These are phyloP conservation scores for Phylloporus arenicola DNA, from an alignment of 768 basidiomycete species.

Conservation along the genomic window DNA sequence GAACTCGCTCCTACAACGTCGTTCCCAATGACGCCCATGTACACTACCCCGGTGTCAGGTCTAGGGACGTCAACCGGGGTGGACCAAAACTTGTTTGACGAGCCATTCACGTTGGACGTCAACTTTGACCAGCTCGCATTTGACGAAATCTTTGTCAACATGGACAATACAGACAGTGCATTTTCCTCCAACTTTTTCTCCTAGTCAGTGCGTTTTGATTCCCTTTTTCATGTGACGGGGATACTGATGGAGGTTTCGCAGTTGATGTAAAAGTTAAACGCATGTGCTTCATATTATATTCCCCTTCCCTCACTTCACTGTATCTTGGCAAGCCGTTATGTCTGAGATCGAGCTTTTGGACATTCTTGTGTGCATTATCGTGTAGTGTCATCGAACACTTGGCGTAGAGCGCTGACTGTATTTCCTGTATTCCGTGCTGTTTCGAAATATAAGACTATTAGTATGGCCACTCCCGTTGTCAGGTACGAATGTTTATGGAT, in stretches of 20 bases:
- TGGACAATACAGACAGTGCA: slow-evolving; percentile 18
- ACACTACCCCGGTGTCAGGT: not conserved
- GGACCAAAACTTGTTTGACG: slow-evolving; percentile 25
- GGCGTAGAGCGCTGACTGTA: slow-evolving; percentile 10
- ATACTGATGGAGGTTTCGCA: slow-evolving; percentile 12
- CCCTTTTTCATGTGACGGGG: not conserved
- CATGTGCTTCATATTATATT: not conserved
- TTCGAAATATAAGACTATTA: not conserved
- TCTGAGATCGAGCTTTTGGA: not conserved
- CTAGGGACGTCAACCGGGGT: not conserved
- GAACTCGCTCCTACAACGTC: slow-evolving; percentile 1
- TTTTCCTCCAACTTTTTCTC: slow-evolving; percentile 26
- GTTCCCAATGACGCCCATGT: slow-evolving; percentile 1
- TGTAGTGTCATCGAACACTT: not conserved
- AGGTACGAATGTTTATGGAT: not conserved
- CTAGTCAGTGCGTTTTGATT: slow-evolving; percentile 26
- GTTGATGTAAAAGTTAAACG: slow-evolving; percentile 17
- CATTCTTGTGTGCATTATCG: not conserved
- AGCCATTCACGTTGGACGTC: slow-evolving; percentile 29
- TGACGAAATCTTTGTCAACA: slow-evolving; percentile 21
- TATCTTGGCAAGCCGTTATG: not conserved
- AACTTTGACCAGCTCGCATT: slow-evolving; percentile 23
- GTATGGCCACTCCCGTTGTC: not conserved
- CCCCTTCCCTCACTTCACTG: not conserved
- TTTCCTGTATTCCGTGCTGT: not conserved